A percentile compares a stretch with the other conserved stretches of the same genome.
Conservation (phyloP, 345 rosid species). For the Brassica incana region DNA sequence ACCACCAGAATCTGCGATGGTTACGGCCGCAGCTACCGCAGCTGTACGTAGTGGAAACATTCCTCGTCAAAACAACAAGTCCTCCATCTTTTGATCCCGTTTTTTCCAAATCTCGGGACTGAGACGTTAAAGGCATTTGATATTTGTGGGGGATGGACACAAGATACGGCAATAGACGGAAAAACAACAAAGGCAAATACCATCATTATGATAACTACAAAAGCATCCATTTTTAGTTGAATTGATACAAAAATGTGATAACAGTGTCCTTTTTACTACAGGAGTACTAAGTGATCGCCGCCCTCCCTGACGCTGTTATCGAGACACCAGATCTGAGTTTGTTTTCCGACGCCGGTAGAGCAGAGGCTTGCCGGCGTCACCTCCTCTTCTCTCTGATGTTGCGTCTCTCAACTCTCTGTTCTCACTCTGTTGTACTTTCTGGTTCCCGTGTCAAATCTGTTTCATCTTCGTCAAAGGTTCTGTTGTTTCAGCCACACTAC, state of each 20-base stretch:
- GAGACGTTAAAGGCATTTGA: not conserved
- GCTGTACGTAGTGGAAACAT: constrained; percentile 14
- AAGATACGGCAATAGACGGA: not conserved
- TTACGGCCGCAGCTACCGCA: constrained; percentile 8
- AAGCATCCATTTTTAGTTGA: not conserved
- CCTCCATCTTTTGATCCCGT: constrained; percentile 26
- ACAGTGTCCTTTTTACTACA: not conserved
- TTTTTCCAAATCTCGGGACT: constrained; percentile 27
- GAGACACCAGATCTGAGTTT: too few species aligned
- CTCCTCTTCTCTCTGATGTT: too few species aligned
- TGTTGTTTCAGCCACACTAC: too few species aligned
- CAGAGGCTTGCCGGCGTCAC: too few species aligned
- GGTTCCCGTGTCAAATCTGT: too few species aligned
- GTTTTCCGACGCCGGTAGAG: too few species aligned
- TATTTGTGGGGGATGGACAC: not conserved
- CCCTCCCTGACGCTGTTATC: too few species aligned
- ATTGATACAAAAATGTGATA: not conserved
- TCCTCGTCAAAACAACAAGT: constrained; percentile 25
- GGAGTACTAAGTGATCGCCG: not conserved
- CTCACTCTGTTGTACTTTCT: too few species aligned
- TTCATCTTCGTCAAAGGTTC: too few species aligned
- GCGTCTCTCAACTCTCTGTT: too few species aligned
- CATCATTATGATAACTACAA: not conserved
- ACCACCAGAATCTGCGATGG: not conserved
- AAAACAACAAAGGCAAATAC: not conserved